Evolutionary conservation across 441 rosid species (phyloP).

Genomic region (Jatropha multifida): DNA sequence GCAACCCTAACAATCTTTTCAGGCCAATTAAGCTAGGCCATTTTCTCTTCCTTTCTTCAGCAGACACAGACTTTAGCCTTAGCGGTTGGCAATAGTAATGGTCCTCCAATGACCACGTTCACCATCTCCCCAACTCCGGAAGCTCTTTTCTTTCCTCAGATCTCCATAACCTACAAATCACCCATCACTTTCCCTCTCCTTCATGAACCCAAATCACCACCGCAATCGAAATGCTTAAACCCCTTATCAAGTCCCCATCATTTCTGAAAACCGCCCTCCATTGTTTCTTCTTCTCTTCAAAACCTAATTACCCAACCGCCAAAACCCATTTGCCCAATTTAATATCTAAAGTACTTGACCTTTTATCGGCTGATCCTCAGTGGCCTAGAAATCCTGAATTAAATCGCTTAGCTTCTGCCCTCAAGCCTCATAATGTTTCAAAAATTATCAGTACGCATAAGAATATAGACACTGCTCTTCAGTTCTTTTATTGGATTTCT

Average conservation of each 20-base stretch:
- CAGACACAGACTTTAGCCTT: not conserved
- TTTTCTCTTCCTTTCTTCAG: not conserved
- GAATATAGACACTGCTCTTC: slow-evolving; percentile 29
- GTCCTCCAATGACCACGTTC: slow-evolving; percentile 36
- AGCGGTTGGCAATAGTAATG: slow-evolving; percentile 3
- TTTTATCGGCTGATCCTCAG: slow-evolving; percentile 30
- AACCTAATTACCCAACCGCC: slow-evolving; percentile 18
- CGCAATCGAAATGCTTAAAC: slow-evolving; percentile 31
- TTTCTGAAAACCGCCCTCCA: slow-evolving; percentile 3
- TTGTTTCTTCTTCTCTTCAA: slow-evolving; percentile 30
- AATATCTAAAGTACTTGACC: slow-evolving; percentile 31
- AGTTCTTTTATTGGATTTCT: slow-evolving; percentile 52
- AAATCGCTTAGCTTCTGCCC: slow-evolving; percentile 25
- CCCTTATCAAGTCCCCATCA: slow-evolving; percentile 28
- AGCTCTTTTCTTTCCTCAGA: slow-evolving; percentile 11
- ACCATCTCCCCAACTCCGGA: slow-evolving; percentile 15
- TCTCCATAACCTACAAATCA: not conserved
- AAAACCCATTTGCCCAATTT: slow-evolving; percentile 21
- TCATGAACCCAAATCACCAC: slow-evolving; percentile 6
- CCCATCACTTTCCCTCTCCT: not conserved
- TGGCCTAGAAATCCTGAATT: slow-evolving; percentile 51
- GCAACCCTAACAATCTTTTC: not conserved
- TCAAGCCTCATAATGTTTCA: slow-evolving; percentile 48
- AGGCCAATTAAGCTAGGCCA: not conserved
- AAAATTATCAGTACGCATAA: slow-evolving; percentile 40